Evolutionary conservation across 768 basidiomycete species (phyloP).

Genomic region (Amanita polypyramis): DNA sequence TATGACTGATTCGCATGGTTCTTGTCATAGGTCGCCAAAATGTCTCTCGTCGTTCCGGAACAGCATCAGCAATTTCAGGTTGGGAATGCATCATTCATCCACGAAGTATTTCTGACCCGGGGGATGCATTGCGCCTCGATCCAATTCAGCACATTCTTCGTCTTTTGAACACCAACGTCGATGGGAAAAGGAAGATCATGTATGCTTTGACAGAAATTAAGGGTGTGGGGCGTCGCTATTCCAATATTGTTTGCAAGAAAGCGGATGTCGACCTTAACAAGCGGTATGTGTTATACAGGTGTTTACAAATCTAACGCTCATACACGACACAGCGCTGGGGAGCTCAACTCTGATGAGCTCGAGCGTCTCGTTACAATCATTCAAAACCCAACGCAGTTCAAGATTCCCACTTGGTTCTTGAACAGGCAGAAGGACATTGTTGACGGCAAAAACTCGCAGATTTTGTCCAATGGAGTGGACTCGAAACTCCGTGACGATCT

Average conservation of each 20-base stretch:
- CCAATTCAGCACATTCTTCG: conserved; percentile 86
- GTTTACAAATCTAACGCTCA: not conserved
- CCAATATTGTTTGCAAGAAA: conserved; percentile 99
- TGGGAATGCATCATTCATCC: not conserved
- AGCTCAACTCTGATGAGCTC: conserved; percentile 98
- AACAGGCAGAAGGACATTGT: conserved; percentile 98
- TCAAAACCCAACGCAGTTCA: conserved; percentile 99
- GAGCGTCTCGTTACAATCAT: conserved; percentile 99
- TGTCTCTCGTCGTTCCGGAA: conserved; percentile 98
- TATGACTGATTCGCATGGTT: conserved; percentile 1
- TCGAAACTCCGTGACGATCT: conserved; percentile 97
- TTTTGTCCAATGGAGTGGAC: conserved; percentile 93
- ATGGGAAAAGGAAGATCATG: conserved; percentile 99
- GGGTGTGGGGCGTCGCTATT: conserved; percentile 98
- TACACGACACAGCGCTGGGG: conserved; percentile 66
- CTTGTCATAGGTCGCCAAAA: conserved; percentile 25
- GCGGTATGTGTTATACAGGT: conserved; percentile 47
- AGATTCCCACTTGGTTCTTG: conserved; percentile 98
- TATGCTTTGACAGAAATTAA: conserved; percentile 99
- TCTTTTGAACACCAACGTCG: conserved; percentile 99
- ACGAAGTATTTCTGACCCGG: conserved; percentile 10
- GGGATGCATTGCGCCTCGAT: too few species aligned
- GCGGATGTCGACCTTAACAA: conserved; percentile 98
- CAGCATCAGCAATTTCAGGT: conserved; percentile 94
- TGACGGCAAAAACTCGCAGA: conserved; percentile 94